Evolutionary conservation across 2,329 filamentous ascomycete genomes (phyloP), one percentile per base, ranked within the genome.

Genomic region (Neocatenulostroma microsporum): DNA sequence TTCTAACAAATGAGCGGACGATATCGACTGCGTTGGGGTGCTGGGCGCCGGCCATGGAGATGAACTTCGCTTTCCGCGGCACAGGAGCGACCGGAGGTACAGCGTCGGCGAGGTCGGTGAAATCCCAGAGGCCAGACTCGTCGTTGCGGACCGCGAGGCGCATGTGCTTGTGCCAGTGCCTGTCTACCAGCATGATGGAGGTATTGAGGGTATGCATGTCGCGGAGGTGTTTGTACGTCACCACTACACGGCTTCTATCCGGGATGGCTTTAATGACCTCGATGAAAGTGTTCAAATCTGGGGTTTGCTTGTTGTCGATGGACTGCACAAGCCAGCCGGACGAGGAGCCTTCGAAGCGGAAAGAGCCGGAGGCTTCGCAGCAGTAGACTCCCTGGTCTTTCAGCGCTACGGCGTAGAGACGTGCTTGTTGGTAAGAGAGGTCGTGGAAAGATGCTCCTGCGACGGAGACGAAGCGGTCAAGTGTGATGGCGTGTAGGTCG

Each of bases 141-240:
- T 98, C 91, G 60, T 98, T 98, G 38, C 91, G 80, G 36, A 89
- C 77, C 3, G 89, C 88, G 53, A 95, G 68, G 54, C 87, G 82
- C 84, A 98, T 96, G 67, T 93, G 93, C 39, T 81, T 80, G 33
- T 86, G 82, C 91, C 91, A 98, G 62, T 98, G 91, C 28, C 91
- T 79, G 61, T 98, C 91, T 37, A 98, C 77, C 47, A 91, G 82
- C 46, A 95, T 75, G 57, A 98, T 89, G 40, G 82, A 84, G 1
- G 91, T 98, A 61, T 94, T 88, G 36, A 93, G 74, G 0, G 89
- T 95, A 62, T 98, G 91, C 39, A 98, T 70, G 58, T 98, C 93
- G 39, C 89, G 75, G 24, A 98, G 79, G 59, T 98, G 89, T 63
- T 93, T 91, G 67, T 95, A 98, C 6, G 85, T 91, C 39, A 96